Evolutionary conservation across 1,284 basidiomycete species (phyloP), one percentile per base, ranked within the genome.

Genomic region (Grifola frondosa): DNA sequence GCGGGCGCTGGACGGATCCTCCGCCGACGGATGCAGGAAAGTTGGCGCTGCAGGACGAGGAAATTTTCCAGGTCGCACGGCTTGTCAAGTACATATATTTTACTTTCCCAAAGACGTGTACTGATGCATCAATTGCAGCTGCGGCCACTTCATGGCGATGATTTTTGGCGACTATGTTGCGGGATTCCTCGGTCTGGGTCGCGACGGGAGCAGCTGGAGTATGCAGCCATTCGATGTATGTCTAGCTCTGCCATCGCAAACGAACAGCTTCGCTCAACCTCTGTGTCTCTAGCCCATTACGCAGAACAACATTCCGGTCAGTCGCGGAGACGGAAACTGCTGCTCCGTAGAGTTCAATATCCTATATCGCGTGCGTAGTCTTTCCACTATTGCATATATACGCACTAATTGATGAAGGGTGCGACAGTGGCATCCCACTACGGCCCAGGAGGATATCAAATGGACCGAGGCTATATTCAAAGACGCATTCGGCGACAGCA

Each of bases 291-390:
- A 81, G 78, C 58, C 65, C 21, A 74, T 75, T 47, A 74, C 78
- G 40, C 67, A 69, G 12, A 2, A 54, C 0, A 50, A 69, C 48
- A 77, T 80, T 49, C 65, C 69, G 8, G 62, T 77, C n/a, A 72
- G 75, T 22, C 75, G 78, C 13, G 88, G 88, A 19, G 68, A 80
- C 56, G 88, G 88, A 29, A 91, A 90, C 56, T 78, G 77, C 34
- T 75, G 78, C 48, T 83, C 84, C 0, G 63, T 88, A 37, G 88
- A 91, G 61, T 88, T 88, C 65, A 88, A 86, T 56, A 65, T 85
- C 6, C 65, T 88, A 12, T 88, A 88, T 60, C 69, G 79, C 33
- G 59, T 61, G 53, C 42, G 59, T 52, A 15, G 9, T 19, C 15
- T 6, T n/a, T 30, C 12, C 16, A 4, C 20, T 4, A n/a, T 42